Conservation (phyloP, 306 rosid species). For the Lithocarpus polystachyus region DNA sequence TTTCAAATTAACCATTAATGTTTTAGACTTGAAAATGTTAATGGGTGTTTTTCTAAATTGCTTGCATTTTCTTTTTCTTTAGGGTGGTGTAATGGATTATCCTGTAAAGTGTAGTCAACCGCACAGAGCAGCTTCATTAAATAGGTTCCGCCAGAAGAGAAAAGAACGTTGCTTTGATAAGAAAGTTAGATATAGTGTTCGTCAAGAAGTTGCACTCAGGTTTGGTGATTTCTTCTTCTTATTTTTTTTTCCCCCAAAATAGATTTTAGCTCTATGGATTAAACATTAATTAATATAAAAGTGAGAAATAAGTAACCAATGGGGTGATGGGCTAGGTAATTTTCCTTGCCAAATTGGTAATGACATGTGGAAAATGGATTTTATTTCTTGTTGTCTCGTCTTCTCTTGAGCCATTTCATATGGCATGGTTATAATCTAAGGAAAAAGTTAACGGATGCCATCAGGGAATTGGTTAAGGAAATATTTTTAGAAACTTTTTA, state of each 20-base stretch:
- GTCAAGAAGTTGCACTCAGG: slow-evolving; percentile 99
- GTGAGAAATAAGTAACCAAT: not conserved
- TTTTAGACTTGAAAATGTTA: not conserved
- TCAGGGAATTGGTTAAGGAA: too few species aligned
- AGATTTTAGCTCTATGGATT: not conserved
- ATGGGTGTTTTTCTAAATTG: slow-evolving; percentile 2
- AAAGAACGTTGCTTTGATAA: slow-evolving; percentile 89
- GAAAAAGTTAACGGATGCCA: too few species aligned
- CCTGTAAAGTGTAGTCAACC: slow-evolving; percentile 70
- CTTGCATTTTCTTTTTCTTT: slow-evolving; percentile 22
- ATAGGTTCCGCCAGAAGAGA: slow-evolving; percentile 88
- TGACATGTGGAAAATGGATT: not conserved
- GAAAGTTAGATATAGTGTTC: slow-evolving; percentile 94
- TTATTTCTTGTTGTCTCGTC: not conserved
- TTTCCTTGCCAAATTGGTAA: not conserved
- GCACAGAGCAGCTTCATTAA: slow-evolving; percentile 79
- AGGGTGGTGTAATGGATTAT: slow-evolving; percentile 49
- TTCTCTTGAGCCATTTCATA: not conserved
- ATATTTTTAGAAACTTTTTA: too few species aligned
- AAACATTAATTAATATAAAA: not conserved
- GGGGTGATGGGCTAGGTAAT: not conserved
- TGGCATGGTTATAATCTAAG: too few species aligned
- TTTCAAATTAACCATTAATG: slow-evolving; percentile 4
- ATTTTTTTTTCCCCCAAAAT: not conserved
- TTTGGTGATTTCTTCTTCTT: slow-evolving; percentile 17